Base-by-base conservation (phyloP, 805 yeast species). In the Ogataea henricii region DNA sequence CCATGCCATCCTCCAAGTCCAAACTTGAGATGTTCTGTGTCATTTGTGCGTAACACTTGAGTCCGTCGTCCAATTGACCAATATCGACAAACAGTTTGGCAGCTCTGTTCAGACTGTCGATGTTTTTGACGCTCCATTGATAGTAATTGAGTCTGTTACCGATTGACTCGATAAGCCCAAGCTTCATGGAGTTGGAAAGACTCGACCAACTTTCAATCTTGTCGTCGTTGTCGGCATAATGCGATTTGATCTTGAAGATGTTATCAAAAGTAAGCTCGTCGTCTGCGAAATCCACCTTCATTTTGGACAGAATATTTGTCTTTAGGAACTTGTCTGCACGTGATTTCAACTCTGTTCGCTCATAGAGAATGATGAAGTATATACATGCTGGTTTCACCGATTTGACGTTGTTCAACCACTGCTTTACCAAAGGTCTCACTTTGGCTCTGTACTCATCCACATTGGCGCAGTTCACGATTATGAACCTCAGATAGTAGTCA, bases 391-490 rank as follows among this genome's bases (percentile, higher is more conserved):
- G 77, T 2, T 78, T 74, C 46, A 78, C 43, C 60, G 68, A 47
- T 49, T 70, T 56, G 53, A 71, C 56, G 37, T 72, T 56, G 45
- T 76, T 71, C 21, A 87, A 70, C 98, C 99, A 94, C 55, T 86
- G 94, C 40, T 75, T 77, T 18, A 91, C 80, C 54, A 89, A 70
- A 1, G 96, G 96, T 33, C 99, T 77, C 0, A 87, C 89, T 58
- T 85, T 87, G 0, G 85, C 65, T 50, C 95, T 73, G 64, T 92
- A 92, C 1, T 79, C 79, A 13, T 92, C 98, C 16, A 85, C 64
- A 37, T 78, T 79, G 4, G 79, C 82, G 50, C 85, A 79, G 46
- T 77, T 77, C 6, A 92, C 74, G 47, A 91, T 78, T 71, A 92
- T 82, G 17, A 90, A 60, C 53, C 85, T 76, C 39, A 87, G 69